Evolutionary conservation across 176 grass and related monocot genomes (phyloP), one percentile per base, ranked within the genome.

Genomic region (Phyllostachys edulis): DNA sequence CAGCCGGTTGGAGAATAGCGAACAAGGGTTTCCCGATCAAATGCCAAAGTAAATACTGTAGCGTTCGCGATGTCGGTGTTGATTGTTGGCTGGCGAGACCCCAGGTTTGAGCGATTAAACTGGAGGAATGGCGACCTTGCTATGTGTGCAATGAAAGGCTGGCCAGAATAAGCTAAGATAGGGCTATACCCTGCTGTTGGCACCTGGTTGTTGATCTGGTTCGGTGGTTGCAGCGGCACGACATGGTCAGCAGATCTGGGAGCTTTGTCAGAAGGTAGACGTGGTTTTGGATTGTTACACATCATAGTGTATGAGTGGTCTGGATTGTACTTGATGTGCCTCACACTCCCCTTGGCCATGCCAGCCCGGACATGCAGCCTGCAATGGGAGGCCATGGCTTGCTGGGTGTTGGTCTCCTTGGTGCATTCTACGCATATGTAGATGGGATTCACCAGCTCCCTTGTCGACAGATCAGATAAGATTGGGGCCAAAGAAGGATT

Each of bases 321-420:
- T 12, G 83, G 83, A 16, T 11, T 55, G 3, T 69, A 85, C 63
- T 47, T 85, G 39, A 77, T 66, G 15, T 85, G 83, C 50, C 44
- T 27, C 29, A 85, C 63, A 0, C 11, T 85, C 12, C 82, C 73
- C 26, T 47, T 77, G 3, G 47, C 6, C 83, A 59, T 46, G 63
- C 73, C 73, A 0, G 17, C 39, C 4, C 2, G 15, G 23, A 85
- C 64, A 18, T 85, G 82, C 6, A 2, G 1, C 21, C 5, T 85
- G 6, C 82, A 85, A 7, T 77, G 73, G 6, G 24, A 1, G 9
- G 82, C 82, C 82, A 85, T 77, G 23, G 50, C 37, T n/a, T 57
- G 83, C 8, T 77, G 49, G 17, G 15, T 68, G 4, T 3, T 12
- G 8, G 51, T 68, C 24, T 36, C 49, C 51, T 37, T 56, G 38